Conservation (phyloP, 1,139 yeast genomes). For the Blastobotrys niveus region DNA sequence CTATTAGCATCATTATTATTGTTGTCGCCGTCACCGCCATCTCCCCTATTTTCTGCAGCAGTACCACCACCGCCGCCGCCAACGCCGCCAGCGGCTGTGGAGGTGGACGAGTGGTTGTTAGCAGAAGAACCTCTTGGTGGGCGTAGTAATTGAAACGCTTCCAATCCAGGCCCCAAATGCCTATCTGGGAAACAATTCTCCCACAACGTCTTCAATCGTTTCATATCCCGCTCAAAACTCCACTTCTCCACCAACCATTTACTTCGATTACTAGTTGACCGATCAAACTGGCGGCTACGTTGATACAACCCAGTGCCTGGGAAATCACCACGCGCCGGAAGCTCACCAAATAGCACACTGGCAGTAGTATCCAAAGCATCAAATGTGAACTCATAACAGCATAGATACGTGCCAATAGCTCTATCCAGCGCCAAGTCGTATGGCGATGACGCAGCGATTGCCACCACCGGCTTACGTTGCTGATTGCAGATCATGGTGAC, state of each 20-base stretch:
- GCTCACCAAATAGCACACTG: conserved; percentile 50
- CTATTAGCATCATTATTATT: conserved; percentile 3
- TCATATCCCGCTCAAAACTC: conserved; percentile 48
- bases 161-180: conserved; percentile 26
- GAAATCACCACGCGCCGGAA: conserved; percentile 49
- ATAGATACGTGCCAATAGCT: conserved; percentile 52
- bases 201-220: conserved; percentile 43
- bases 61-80: neutral
- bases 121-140: conserved; percentile 2
- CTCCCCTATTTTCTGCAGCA: neutral
- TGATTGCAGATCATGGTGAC: conserved; percentile 51
- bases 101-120: no score
- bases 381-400: conserved; percentile 57
- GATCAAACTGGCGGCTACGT: conserved; percentile 19
- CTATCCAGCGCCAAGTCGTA: conserved; percentile 56
- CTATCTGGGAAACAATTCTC: conserved; percentile 32
- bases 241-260: conserved; percentile 62
- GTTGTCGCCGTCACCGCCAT: conserved; percentile 8
- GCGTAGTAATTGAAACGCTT: conserved; percentile 24
- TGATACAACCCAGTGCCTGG: conserved; percentile 44
- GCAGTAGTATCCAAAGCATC: conserved; percentile 48
- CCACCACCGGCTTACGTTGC: conserved; percentile 51
- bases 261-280: conserved; percentile 20
- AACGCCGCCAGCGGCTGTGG: no score
- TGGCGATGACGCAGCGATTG: conserved; percentile 61